These are phyloP conservation scores for Crucibulum laeve DNA, from an alignment of 768 basidiomycete genomes.

Conservation along the genomic window DNA sequence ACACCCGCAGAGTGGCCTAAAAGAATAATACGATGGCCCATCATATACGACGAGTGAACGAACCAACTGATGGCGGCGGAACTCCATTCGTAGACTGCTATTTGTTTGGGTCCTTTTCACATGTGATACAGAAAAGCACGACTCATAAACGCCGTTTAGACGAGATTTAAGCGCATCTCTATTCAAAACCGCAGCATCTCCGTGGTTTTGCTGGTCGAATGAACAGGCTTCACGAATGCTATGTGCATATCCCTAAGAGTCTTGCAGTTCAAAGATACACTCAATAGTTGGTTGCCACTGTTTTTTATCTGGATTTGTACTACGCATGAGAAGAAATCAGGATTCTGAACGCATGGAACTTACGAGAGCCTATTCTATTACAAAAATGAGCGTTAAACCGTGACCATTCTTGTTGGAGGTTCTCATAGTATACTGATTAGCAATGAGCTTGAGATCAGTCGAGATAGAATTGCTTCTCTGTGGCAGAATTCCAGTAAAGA, in stretches of 20 bases:
- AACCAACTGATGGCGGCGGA: constrained; percentile 30
- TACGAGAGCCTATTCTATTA: constrained; percentile 44
- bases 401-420: constrained; percentile 17
- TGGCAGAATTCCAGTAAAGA: neutral
- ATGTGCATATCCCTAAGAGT: constrained; percentile 8
- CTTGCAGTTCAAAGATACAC: constrained; percentile 27
- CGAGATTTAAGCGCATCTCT: constrained; percentile 22
- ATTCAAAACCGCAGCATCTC: constrained; percentile 44
- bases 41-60: constrained; percentile 22
- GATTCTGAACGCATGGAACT: constrained; percentile 11
- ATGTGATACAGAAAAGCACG: neutral
- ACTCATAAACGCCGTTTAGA: constrained; percentile 32
- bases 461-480: neutral
- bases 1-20: constrained; percentile 41
- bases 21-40: constrained; percentile 30
- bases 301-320: constrained; percentile 41
- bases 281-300: constrained; percentile 49
- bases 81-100: constrained; percentile 35
- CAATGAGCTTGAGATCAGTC: constrained; percentile 32
- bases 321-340: neutral
- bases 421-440: constrained; percentile 35
- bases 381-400: constrained; percentile 41
- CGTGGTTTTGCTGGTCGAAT: constrained; percentile 48
- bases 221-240: constrained; percentile 43
- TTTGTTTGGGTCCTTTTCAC: neutral